Evolutionary conservation across 2,329 filamentous ascomycete species (phyloP).

Genomic region (Microdochium trichocladiopsis): DNA sequence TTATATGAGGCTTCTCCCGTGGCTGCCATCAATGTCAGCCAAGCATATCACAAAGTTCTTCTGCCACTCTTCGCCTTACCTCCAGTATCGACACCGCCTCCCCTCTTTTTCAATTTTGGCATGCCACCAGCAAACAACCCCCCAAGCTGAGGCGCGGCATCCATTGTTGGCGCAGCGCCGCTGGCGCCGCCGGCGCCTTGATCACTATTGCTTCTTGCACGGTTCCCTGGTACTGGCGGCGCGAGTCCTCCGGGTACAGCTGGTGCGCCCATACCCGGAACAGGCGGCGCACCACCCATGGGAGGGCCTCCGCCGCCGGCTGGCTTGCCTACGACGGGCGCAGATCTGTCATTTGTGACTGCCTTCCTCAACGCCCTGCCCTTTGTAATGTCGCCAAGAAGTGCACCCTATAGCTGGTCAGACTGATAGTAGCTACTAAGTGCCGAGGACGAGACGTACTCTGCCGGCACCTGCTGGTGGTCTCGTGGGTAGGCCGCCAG

Average conservation of each 20-base stretch:
- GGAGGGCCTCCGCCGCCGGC: constrained; percentile 51
- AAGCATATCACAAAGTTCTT: constrained; percentile 1
- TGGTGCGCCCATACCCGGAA: constrained; percentile 57
- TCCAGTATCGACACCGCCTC: constrained; percentile 72
- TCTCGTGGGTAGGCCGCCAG: constrained; percentile 49
- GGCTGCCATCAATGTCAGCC: constrained; percentile 33
- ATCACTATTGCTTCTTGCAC: constrained; percentile 81
- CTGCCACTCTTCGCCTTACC: constrained; percentile 27
- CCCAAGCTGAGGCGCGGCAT: constrained; percentile 70
- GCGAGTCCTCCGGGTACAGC: constrained; percentile 52
- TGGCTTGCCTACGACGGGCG: constrained; percentile 58
- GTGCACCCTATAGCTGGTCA: constrained; percentile 56
- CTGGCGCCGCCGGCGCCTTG: constrained; percentile 46
- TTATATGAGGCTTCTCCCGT: constrained; percentile 65
- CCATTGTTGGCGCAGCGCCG: constrained; percentile 31
- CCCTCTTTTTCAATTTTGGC: constrained; percentile 85
- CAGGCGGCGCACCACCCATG: constrained; percentile 70
- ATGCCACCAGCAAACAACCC: constrained; percentile 92
- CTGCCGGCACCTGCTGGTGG: constrained; percentile 49
- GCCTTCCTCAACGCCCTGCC: constrained; percentile 76
- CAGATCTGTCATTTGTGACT: constrained; percentile 87
- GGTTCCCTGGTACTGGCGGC: constrained; percentile 63
- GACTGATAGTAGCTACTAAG: constrained; percentile 7
- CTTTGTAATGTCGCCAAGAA: constrained; percentile 83
- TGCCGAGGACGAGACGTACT: constrained; percentile 39